These are phyloP conservation scores for Tetrahymena malaccensis DNA, from an alignment of 73 alveolate species.

Conservation along the genomic window DNA sequence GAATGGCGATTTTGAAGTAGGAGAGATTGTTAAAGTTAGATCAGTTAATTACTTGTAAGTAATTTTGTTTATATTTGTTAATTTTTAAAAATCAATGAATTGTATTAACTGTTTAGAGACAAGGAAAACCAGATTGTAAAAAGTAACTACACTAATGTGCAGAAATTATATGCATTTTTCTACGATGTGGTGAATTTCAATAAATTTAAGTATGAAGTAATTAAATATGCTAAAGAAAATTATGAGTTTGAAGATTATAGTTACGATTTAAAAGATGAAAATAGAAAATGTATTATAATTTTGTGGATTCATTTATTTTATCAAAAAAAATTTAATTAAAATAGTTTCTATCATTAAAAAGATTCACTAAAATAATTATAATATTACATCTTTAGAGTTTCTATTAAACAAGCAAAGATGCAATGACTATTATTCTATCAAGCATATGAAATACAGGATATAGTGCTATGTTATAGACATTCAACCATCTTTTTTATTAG, in stretches of 20 bases:
- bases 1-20: not conserved
- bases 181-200: not conserved
- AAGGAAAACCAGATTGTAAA: not conserved
- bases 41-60: not conserved
- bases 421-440: not conserved
- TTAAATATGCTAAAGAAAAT: not conserved
- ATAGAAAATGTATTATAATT: not conserved
- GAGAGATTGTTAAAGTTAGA: not conserved
- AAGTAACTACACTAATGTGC: not conserved
- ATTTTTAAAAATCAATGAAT: no score
- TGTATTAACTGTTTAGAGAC: not conserved
- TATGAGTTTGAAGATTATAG: not conserved
- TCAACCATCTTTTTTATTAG: not conserved
- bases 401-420: no score
- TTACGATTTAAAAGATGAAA: not conserved
- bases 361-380: not conserved
- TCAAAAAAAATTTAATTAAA: no score
- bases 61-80: no score
- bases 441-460: not conserved
- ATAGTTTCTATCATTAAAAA: not conserved
- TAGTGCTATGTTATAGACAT: not conserved
- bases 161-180: no score
- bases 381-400: not conserved
- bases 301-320: no score
- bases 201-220: not conserved